Base-by-base conservation (phyloP, 768 basidiomycete genomes). In the Suillus spraguei region DNA sequence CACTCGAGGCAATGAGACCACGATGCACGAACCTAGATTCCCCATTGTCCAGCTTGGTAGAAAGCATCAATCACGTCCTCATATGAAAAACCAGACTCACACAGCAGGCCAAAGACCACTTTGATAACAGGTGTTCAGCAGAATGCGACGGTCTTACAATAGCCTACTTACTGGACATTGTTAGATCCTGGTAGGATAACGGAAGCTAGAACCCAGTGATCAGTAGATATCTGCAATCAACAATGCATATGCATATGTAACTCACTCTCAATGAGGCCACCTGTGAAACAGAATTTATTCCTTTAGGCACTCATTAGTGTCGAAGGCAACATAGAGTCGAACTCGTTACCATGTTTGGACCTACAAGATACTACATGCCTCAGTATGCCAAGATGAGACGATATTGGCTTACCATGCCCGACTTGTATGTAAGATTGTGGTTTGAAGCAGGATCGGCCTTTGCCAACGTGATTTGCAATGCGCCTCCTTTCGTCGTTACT, bases 251-350 rank as follows among this genome's bases (percentile, higher is more conserved):
- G n/a, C n/a, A 14, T 13, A 10, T n/a, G 54, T 52, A 28, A 42
- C 17, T 13, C 56, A 75, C 74, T 70, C 76, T 87, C 90, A 59
- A 92, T 81, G 58, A 91, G 74, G 47, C 92, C 92, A 7, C 89
- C 89, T 11, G 90, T 91, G 72, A 94, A 93, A 74, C 91, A 94
- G 66, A 95, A 87, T 76, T 88, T 87, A 72, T 88, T 89, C 83
- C 78, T 77, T 6, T 38, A 28, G n/a, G 20, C 11, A 28, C 5
- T 33, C 3, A 24, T 61, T 42, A 62, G 42, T 13, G n/a, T 17
- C 41, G 28, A 32, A 61, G 1, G 14, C 5, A 62, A 32, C 14
- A 24, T 39, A 46, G 22, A n/a, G 20, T 16, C 44, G 0, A 35
- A 36, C 24, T 20, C 56, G 20, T 20, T 41, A 74, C 75, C 75